A percentile compares a stretch with the other conserved stretches of the same genome.
phyloP scores from a whole-genome alignment of 495 filamentous ascomycete genomes.

The Beverwykella pulmonaria region DNA sequence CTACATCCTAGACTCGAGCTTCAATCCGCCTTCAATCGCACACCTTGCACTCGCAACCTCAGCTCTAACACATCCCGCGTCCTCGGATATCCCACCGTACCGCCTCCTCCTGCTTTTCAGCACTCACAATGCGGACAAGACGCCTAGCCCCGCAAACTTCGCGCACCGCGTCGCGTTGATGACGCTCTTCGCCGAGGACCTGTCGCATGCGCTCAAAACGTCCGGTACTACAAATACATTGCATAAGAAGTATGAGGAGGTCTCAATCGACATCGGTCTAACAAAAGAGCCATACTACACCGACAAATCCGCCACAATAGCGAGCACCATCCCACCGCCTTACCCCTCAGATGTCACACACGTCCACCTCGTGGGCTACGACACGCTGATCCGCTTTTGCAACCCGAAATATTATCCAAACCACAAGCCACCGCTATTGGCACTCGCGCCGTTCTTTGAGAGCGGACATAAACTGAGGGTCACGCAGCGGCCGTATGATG shows the following conservation, averaged over 20 bases:
- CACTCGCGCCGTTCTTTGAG: slow-evolving; percentile 69
- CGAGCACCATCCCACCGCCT: slow-evolving; percentile 47
- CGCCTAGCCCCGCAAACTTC: slow-evolving; percentile 78
- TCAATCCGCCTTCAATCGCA: slow-evolving; percentile 89
- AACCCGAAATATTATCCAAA: slow-evolving; percentile 79
- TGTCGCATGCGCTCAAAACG: slow-evolving; percentile 42
- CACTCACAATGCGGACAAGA: slow-evolving; percentile 92
- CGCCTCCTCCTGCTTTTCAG: slow-evolving; percentile 80
- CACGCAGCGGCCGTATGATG: slow-evolving; percentile 65
- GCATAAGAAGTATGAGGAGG: background rate
- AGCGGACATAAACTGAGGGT: slow-evolving; percentile 70
- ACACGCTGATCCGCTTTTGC: slow-evolving; percentile 84
- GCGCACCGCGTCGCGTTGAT: slow-evolving; percentile 85
- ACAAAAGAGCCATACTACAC: slow-evolving; percentile 82
- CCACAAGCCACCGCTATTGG: slow-evolving; percentile 53
- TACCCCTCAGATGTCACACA: slow-evolving; percentile 61
- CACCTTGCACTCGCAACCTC: slow-evolving; percentile 75
- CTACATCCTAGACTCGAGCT: slow-evolving; percentile 90
- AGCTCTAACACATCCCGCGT: slow-evolving; percentile 55
- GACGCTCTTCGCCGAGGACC: slow-evolving; percentile 72
- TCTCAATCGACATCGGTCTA: slow-evolving; percentile 73
- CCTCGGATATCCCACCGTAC: slow-evolving; percentile 40
- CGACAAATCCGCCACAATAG: slow-evolving; percentile 77
- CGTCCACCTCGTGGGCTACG: slow-evolving; percentile 81
- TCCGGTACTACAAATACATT: slow-evolving; percentile 13